These are phyloP conservation scores for Backusella tuberculispora DNA, from an alignment of 192 early-diverging fungal genomes.

Conservation along the genomic window DNA sequence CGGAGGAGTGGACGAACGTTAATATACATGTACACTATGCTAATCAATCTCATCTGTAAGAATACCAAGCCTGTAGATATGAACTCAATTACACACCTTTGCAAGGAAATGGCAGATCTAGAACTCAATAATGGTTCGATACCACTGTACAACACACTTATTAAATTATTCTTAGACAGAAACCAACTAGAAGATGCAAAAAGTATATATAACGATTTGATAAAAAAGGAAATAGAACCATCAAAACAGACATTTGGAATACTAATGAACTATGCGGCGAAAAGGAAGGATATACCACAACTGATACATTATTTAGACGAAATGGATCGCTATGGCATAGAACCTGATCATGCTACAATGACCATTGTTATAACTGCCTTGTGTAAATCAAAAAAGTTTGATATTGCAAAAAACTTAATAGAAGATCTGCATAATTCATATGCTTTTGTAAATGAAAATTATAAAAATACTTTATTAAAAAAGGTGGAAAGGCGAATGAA, in stretches of 20 bases:
- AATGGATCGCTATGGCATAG: slow-evolving; percentile 10
- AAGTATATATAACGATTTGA: slow-evolving; percentile 5
- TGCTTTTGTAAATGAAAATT: slow-evolving; percentile 11
- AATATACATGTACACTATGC: slow-evolving; percentile 27
- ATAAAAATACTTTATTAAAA: slow-evolving; percentile 6
- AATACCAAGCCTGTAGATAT: slow-evolving; percentile 20
- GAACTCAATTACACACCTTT: slow-evolving; percentile 10
- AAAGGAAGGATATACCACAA: slow-evolving; percentile 13
- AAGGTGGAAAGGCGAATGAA: neutral
- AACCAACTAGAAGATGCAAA: neutral
- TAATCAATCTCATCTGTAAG: slow-evolving; percentile 20
- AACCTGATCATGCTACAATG: slow-evolving; percentile 14
- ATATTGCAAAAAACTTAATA: neutral
- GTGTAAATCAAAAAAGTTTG: slow-evolving; percentile 2
- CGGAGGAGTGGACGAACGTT: neutral
- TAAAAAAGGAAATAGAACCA: slow-evolving; percentile 10
- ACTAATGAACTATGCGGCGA: slow-evolving; percentile 3
- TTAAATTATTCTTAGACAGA: slow-evolving; percentile 6
- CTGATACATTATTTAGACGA: slow-evolving; percentile 10
- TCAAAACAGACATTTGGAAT: slow-evolving; percentile 4
- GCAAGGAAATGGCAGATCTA: slow-evolving; percentile 12
- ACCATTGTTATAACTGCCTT: slow-evolving; percentile 10
- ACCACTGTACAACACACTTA: slow-evolving; percentile 17
- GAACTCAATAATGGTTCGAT: neutral
- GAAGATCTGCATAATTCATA: neutral